A percentile compares a stretch with the other conserved stretches of the same genome.
phyloP scores from a whole-genome alignment of 106 monocot genomes.

The Dactylorhiza incarnata region DNA sequence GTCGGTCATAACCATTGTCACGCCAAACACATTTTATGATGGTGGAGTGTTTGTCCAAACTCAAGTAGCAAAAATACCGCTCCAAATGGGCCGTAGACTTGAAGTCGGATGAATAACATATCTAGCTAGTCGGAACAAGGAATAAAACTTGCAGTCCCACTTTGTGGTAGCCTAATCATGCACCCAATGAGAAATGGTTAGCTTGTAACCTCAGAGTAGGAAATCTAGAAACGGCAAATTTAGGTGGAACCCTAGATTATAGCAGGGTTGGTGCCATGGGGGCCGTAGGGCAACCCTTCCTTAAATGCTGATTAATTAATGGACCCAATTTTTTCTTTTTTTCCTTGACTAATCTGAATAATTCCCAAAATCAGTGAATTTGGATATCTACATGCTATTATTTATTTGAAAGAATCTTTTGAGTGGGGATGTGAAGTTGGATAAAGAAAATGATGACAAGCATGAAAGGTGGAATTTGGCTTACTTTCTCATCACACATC shows the following conservation, averaged over 20 bases:
- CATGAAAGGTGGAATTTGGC: slow-evolving; percentile 7
- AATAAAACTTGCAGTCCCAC: too few species aligned
- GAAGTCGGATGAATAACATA: too few species aligned
- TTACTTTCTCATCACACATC: not conserved
- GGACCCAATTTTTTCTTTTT: not conserved
- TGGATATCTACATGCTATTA: not conserved
- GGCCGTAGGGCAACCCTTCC: not conserved
- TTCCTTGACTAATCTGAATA: not conserved
- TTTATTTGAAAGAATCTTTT: not conserved
- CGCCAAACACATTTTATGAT: too few species aligned
- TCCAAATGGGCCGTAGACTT: too few species aligned
- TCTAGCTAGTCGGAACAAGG: too few species aligned
- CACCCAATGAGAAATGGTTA: not conserved
- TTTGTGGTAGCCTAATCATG: not conserved
- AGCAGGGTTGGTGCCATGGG: not conserved
- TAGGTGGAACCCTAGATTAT: not conserved
- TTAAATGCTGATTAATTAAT: not conserved
- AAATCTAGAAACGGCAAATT: not conserved
- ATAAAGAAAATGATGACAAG: not conserved
- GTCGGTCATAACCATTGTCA: too few species aligned
- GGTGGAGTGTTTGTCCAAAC: too few species aligned
- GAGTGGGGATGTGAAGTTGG: not conserved
- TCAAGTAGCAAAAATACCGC: too few species aligned
- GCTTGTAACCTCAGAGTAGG: not conserved
- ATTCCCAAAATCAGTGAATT: not conserved